phyloP scores from a whole-genome alignment of 2,329 filamentous ascomycete species.

The Xylariomycetidae sp. region DNA sequence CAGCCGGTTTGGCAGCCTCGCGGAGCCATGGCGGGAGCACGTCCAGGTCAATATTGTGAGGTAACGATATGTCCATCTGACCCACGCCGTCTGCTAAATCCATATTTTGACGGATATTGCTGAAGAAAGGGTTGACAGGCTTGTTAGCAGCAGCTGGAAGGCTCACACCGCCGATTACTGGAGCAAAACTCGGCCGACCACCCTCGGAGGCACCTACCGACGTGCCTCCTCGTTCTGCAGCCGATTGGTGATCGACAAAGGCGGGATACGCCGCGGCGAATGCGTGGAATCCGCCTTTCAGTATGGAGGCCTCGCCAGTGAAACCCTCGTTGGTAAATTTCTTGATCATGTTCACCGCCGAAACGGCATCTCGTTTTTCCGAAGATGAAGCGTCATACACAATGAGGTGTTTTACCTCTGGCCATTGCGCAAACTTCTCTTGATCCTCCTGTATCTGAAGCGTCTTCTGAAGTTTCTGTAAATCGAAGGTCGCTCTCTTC shows the following conservation, averaged over 20 bases:
- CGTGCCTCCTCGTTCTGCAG: constrained; percentile 45
- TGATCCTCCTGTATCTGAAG: constrained; percentile 69
- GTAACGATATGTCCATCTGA: constrained; percentile 57
- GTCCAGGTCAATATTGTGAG: constrained; percentile 38
- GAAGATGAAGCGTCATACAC: constrained; percentile 79
- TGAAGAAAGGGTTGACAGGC: constrained; percentile 87
- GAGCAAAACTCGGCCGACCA: constrained; percentile 46
- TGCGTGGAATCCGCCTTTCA: constrained; percentile 74
- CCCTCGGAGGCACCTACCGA: constrained; percentile 39
- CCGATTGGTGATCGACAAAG: constrained; percentile 50
- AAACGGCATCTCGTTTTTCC: constrained; percentile 72
- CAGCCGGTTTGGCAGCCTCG: constrained; percentile 55
- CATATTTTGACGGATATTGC: constrained; percentile 94
- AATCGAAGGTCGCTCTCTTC: constrained; percentile 84
- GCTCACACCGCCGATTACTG: constrained; percentile 83
- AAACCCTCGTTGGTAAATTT: constrained; percentile 88
- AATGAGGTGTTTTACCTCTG: constrained; percentile 65
- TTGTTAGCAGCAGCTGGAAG: constrained; percentile 65
- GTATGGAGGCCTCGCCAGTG: constrained; percentile 63
- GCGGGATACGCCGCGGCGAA: constrained; percentile 64
- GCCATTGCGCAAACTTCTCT: constrained; percentile 71
- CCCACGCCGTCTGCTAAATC: constrained; percentile 91
- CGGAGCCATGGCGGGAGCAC: constrained; percentile 72
- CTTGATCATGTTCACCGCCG: constrained; percentile 81
- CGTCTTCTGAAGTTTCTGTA: constrained; percentile 80